Evolutionary conservation across 345 rosid genomes (phyloP).

Genomic region (Zanthoxylum bungeanum): DNA sequence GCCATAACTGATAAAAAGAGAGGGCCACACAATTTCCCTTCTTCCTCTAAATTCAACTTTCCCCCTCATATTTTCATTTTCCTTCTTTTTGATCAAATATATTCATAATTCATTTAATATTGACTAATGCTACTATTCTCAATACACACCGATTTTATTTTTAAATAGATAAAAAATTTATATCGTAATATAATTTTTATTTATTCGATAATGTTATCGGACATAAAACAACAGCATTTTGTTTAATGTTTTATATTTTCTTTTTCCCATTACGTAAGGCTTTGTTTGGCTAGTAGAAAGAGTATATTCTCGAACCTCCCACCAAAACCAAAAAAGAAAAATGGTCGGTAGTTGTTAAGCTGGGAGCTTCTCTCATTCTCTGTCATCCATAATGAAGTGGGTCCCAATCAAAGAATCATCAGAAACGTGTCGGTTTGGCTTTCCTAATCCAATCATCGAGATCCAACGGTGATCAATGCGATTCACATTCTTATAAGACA

Average conservation of each 20-base stretch:
- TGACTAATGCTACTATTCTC: too few relatives aligned
- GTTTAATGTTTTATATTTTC: too few relatives aligned
- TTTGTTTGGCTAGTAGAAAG: background rate
- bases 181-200: too few relatives aligned
- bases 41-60: conserved; percentile 1
- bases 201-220: too few relatives aligned
- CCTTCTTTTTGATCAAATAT: background rate
- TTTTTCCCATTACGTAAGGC: background rate
- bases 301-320: conserved; percentile 10
- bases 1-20: background rate
- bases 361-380: conserved; percentile 12
- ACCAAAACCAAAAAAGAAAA: background rate
- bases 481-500: background rate
- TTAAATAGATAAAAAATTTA: too few relatives aligned
- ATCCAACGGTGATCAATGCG: conserved; percentile 3
- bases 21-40: background rate
- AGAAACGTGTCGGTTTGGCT: conserved; percentile 6
- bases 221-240: too few relatives aligned
- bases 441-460: background rate
- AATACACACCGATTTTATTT: too few relatives aligned
- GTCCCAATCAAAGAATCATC: background rate
- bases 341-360: conserved; percentile 7
- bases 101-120: background rate
- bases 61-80: background rate
- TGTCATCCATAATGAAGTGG: conserved; percentile 18